Evolutionary conservation across 129 eudicot genomes (phyloP).

Genomic region (Flaveria linearis): DNA sequence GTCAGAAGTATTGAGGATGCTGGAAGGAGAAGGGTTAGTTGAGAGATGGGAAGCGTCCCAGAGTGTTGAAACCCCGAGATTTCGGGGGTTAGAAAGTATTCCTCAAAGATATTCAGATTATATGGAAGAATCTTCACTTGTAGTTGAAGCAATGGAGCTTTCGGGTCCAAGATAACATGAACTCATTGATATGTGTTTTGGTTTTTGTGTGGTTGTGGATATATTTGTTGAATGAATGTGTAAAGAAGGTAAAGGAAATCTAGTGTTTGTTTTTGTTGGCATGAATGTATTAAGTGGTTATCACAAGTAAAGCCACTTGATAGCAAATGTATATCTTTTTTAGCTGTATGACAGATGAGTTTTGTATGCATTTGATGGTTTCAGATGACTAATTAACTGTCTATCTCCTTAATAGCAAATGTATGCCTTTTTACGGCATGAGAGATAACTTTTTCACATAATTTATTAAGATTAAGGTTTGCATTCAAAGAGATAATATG

Average conservation of each 20-base stretch:
- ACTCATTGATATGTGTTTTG: conserved; percentile 20
- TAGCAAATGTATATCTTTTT: conserved; percentile 31
- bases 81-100: conserved; percentile 40
- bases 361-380: conserved; percentile 24
- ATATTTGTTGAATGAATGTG: conserved; percentile 26
- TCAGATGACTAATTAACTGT: not conserved
- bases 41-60: conserved; percentile 94
- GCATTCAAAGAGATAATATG: too few relatives aligned
- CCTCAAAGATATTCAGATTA: conserved; percentile 81
- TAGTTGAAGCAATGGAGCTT: conserved; percentile 91
- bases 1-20: conserved; percentile 86
- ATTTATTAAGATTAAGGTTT: too few relatives aligned
- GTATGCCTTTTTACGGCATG: too few relatives aligned
- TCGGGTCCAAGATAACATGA: conserved; percentile 87
- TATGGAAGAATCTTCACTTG: conserved; percentile 85
- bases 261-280: conserved; percentile 20
- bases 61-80: conserved; percentile 53
- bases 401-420: too few relatives aligned
- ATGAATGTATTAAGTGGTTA: conserved; percentile 10
- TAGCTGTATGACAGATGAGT: not conserved
- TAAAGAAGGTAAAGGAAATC: conserved; percentile 33
- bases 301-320: conserved; percentile 16
- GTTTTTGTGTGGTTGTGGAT: conserved; percentile 43
- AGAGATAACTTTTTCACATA: too few relatives aligned
- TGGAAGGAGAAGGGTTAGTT: conserved; percentile 91